phyloP scores from a whole-genome alignment of 495 filamentous ascomycete species.

The Immersiella caudata region DNA sequence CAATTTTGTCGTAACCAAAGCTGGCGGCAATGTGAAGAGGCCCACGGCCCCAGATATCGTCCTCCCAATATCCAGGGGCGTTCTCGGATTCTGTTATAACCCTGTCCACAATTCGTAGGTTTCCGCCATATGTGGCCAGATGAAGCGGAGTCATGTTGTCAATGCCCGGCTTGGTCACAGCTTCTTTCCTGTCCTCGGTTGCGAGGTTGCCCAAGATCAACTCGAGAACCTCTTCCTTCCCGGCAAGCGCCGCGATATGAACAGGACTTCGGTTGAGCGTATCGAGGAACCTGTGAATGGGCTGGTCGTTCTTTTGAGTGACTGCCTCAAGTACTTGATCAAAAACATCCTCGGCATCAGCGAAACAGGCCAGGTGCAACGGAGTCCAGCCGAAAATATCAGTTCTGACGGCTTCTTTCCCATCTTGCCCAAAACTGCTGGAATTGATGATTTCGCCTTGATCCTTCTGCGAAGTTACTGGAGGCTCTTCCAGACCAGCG shows the following conservation, averaged over 20 bases:
- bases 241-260: no score
- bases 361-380: neutral
- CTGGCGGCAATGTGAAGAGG: neutral
- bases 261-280: no score
- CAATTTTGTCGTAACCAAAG: neutral
- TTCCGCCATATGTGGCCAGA: neutral
- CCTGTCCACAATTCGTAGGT: neutral
- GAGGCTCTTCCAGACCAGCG: no score
- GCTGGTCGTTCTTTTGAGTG: no score
- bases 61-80: neutral
- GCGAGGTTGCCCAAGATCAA: neutral
- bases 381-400: conserved; percentile 9
- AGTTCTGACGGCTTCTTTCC: neutral
- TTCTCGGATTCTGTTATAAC: neutral
- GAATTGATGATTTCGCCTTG: neutral
- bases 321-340: neutral
- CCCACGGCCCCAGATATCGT: neutral
- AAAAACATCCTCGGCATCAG: neutral
- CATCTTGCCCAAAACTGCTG: neutral
- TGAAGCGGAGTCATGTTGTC: neutral
- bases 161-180: neutral
- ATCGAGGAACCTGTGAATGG: no score
- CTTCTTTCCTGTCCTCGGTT: neutral
- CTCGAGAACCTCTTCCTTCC: no score
- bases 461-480: no score